Evolutionary conservation across 331 rosid species (phyloP).

Genomic region (Saraca asoca): DNA sequence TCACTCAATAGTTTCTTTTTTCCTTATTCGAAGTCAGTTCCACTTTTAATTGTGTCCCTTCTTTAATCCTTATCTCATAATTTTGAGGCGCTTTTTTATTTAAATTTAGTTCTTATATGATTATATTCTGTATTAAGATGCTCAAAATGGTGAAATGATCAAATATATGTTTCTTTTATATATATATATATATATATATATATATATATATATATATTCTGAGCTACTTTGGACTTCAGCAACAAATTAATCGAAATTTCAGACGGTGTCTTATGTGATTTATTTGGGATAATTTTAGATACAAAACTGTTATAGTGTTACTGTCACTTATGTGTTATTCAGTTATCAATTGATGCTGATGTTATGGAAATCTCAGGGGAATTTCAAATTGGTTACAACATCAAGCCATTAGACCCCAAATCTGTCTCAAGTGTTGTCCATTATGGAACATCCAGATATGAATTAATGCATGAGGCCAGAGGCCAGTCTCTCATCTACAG

Average conservation of each 20-base stretch:
- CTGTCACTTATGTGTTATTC: not conserved
- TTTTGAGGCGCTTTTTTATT: not conserved
- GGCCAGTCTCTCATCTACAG: conserved; percentile 68
- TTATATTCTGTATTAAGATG: not conserved
- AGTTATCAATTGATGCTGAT: not conserved
- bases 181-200: no score
- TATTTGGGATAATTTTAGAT: not conserved
- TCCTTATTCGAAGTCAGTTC: not conserved
- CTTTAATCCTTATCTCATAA: not conserved
- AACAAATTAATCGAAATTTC: not conserved
- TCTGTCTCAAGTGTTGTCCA: conserved; percentile 60
- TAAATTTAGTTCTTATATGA: not conserved
- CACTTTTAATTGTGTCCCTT: not conserved
- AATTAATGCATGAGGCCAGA: conserved; percentile 49
- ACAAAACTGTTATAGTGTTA: not conserved
- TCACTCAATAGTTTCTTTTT: not conserved
- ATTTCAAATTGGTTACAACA: conserved; percentile 66
- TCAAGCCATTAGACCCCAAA: conserved; percentile 67
- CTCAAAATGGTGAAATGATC: no score
- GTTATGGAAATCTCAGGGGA: conserved; percentile 53
- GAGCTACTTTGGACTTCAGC: not conserved
- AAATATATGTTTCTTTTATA: conserved; percentile 9
- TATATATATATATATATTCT: not conserved
- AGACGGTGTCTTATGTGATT: not conserved
- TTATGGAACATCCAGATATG: conserved; percentile 50